These are phyloP conservation scores for Diaporthe batatas DNA, from an alignment of 2,329 filamentous ascomycete species.

Conservation along the genomic window DNA sequence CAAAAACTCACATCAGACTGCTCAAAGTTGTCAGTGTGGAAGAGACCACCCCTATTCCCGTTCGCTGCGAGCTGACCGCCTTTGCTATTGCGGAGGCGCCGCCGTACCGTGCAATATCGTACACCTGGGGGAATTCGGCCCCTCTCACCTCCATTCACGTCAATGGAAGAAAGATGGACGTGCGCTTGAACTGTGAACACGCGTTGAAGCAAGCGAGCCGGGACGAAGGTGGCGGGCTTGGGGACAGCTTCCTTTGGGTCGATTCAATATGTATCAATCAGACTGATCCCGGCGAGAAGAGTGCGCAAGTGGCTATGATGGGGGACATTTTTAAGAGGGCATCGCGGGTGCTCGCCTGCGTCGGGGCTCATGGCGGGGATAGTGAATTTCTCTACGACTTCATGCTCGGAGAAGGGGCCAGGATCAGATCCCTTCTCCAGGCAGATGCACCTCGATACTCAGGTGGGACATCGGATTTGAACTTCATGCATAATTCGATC, in stretches of 20 bases:
- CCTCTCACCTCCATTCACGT: background rate
- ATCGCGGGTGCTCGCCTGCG: background rate
- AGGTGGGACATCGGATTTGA: too few relatives aligned
- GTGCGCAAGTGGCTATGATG: background rate
- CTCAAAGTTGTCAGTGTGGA: background rate
- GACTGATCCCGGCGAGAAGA: background rate
- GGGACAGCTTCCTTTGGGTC: background rate
- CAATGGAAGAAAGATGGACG: background rate
- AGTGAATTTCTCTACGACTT: background rate
- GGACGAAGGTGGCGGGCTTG: background rate
- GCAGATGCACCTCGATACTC: background rate
- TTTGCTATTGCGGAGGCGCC: background rate
- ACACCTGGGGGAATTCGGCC: background rate
- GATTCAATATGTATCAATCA: slow-evolving; percentile 1
- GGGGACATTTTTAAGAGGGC: background rate
- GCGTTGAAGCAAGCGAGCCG: background rate
- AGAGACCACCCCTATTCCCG: background rate
- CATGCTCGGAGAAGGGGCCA: background rate
- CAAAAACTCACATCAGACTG: slow-evolving; percentile 10
- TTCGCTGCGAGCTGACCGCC: background rate
- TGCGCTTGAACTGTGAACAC: background rate
- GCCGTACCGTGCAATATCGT: slow-evolving; percentile 1
- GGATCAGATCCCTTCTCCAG: background rate
- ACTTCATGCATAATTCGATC: too few relatives aligned
- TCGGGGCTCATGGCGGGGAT: background rate